Percentiles rank a stretch among this genome's conserved stretches.
Conservation (phyloP, 352 stramenopile genomes). For the Globisporangium orthogonon region DNA sequence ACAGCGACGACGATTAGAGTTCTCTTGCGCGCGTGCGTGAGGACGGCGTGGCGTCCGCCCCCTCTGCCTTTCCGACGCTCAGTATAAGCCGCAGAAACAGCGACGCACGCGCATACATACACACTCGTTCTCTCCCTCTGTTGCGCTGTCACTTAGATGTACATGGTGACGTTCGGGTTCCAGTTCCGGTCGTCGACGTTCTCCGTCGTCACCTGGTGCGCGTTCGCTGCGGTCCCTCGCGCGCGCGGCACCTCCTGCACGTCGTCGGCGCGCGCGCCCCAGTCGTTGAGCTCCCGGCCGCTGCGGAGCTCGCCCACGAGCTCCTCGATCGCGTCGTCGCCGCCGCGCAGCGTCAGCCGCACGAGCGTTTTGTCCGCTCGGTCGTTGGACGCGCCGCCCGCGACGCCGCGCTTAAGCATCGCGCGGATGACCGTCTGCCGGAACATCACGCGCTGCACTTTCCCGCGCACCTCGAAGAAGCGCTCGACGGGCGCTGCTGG, state of each 20-base stretch:
- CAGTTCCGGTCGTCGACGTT: conserved; percentile 59
- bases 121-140: background rate
- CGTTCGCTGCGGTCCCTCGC: conserved; percentile 25
- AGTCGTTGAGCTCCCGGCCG: conserved; percentile 56
- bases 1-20: conserved; percentile 68
- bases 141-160: conserved; percentile 31
- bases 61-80: background rate
- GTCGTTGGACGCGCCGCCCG: conserved; percentile 65
- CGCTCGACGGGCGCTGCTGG: conserved; percentile 20
- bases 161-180: conserved; percentile 77
- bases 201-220: conserved; percentile 63
- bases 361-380: conserved; percentile 46
- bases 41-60: background rate
- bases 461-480: conserved; percentile 59
- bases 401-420: conserved; percentile 58
- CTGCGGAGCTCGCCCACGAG: conserved; percentile 40
- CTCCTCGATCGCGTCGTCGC: conserved; percentile 29
- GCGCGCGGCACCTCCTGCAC: conserved; percentile 27
- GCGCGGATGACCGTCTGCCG: conserved; percentile 72
- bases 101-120: background rate
- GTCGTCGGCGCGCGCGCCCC: conserved; percentile 38
- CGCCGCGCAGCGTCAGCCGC: conserved; percentile 48
- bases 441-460: conserved; percentile 82
- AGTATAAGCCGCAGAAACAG: background rate
- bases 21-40: conserved; percentile 2